Evolutionary conservation across 371 early-diverging fungal species (phyloP).

Genomic region (Thermomucor indicae-seudaticae): DNA sequence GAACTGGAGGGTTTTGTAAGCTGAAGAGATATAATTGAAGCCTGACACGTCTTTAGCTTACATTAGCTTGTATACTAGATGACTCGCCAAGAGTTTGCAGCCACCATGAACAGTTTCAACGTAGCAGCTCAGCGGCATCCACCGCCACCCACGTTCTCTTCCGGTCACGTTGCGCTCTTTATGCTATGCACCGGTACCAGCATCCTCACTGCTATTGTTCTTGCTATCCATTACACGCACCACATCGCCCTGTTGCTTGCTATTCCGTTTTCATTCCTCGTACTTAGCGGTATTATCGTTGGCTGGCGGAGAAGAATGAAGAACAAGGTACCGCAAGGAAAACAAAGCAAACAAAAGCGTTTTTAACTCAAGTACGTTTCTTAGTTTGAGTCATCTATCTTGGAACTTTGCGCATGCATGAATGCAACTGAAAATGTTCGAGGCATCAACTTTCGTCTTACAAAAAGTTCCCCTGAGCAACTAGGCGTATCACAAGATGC

Average conservation of each 20-base stretch:
- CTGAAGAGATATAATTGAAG: not conserved
- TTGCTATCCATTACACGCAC: conserved; percentile 26
- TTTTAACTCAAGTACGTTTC: not conserved
- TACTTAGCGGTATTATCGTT: conserved; percentile 14
- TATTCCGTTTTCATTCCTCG: conserved; percentile 22
- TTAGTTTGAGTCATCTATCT: conserved; percentile 32
- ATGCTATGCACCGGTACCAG: conserved; percentile 7
- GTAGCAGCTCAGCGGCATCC: conserved; percentile 22
- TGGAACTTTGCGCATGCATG: conserved; percentile 37
- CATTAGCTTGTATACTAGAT: conserved; percentile 15
- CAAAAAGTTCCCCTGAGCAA: conserved; percentile 23
- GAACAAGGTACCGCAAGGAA: conserved; percentile 12
- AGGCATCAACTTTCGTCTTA: conserved; percentile 37
- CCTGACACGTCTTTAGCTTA: too few species aligned
- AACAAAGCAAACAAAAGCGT: not conserved
- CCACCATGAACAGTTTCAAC: conserved; percentile 38
- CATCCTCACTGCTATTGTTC: conserved; percentile 15
- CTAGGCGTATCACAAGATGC: not conserved
- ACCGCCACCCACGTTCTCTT: conserved; percentile 21
- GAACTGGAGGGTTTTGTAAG: conserved; percentile 30
- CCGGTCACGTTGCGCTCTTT: conserved; percentile 11
- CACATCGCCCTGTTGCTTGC: conserved; percentile 17
- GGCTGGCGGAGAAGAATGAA: conserved; percentile 24
- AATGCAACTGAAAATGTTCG: conserved; percentile 49
- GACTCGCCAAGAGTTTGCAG: conserved; percentile 32